Base-by-base conservation (phyloP, 192 early-diverging fungal species). In the Paraglomus occultum region DNA sequence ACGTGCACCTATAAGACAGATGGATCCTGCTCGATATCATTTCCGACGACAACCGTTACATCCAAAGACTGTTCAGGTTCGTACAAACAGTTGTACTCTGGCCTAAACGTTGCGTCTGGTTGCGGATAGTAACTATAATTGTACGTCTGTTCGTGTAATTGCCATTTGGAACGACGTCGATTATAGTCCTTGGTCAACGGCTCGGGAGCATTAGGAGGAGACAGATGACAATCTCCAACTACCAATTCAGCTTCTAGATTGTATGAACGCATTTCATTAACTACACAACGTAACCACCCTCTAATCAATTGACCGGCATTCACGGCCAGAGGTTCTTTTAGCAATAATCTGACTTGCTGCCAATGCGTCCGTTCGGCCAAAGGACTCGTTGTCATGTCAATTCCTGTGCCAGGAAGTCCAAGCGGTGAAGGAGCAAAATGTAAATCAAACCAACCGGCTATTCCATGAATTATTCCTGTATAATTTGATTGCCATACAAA, bases 381-480 rank as follows among this genome's bases (percentile, higher is more conserved):
- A 6, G 96, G 96, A 7, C 84, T 82, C 7, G 96, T 99, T 7
- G 91, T 90, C 84, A 99, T 90, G n/a, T 80, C 70, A 14, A 85
- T 73, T n/a, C 87, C 84, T 46, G 87, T 83, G 5, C 84, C 86
- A 20, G 79, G 60, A 3, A 49, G 64, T 1, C 76, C 74, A 7
- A 78, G 74, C 1, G 77, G 61, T 23, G 85, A 83, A 39, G 89
- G 86, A 12, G 83, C 85, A 82, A 88, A 97, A 48, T 77, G 82
- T 54, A 99, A 83, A 77, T 99, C 95, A 71, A 99, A 99, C 97
- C 97, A 99, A 45, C 94, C 94, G 45, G 90, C 95, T 20, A 99
- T 85, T 14, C 97, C 97, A 64, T 96, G 95, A 79, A 95, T 86
- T 46, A 96, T 63, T 1, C 94, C 95, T 0, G 97, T 99, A 64